Percentiles rank a stretch among this genome's conserved stretches.
Conservation (phyloP, 1,139 yeast species). For the Insectozyma bohioensis region DNA sequence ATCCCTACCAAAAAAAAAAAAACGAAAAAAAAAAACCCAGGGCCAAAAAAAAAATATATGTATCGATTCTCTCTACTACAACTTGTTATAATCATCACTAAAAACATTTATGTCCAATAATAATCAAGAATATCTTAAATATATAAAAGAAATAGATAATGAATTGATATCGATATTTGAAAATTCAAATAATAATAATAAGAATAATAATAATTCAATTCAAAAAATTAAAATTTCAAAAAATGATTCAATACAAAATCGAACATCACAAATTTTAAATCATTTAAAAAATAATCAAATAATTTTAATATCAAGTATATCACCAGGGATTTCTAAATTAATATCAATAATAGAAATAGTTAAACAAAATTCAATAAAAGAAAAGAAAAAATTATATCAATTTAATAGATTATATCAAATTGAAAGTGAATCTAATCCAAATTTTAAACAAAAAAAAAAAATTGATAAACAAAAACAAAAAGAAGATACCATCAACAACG, state of each 20-base stretch:
- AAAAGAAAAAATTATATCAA: constrained; percentile 8
- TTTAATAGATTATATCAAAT: constrained; percentile 12
- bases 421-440: constrained; percentile 14
- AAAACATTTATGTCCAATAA: neutral
- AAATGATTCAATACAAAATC: constrained; percentile 26
- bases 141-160: constrained; percentile 1
- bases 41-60: neutral
- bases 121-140: constrained; percentile 1
- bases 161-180: constrained; percentile 2
- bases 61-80: neutral
- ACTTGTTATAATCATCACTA: constrained; percentile 4
- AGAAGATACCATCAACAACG: constrained; percentile 3
- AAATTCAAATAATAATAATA: constrained; percentile 4
- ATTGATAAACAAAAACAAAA: constrained; percentile 5
- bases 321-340: constrained; percentile 24
- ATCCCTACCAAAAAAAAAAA: no score
- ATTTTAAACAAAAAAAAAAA: constrained; percentile 6
- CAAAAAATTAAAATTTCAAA: constrained; percentile 19
- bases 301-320: constrained; percentile 18
- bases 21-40: no score
- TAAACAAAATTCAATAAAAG: constrained; percentile 15
- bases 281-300: constrained; percentile 9
- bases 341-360: constrained; percentile 29
- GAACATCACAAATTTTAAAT: constrained; percentile 18
- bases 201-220: neutral